Evolutionary conservation across 202 grass and related monocot genomes (phyloP).

Genomic region (Brachypodium distachyon): DNA sequence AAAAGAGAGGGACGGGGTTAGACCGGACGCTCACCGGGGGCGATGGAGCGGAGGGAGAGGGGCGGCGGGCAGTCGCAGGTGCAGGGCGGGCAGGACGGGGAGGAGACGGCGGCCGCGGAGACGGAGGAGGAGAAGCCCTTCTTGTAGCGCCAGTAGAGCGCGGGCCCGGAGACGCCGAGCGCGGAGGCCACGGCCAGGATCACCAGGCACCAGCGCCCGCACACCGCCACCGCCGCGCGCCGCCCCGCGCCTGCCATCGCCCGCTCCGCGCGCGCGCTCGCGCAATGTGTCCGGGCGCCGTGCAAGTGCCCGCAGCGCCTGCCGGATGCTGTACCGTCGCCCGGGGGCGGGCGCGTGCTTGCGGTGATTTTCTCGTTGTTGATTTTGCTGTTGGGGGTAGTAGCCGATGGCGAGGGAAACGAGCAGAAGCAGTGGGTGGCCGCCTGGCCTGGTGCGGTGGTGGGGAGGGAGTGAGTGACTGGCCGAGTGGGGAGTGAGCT

Average conservation of each 20-base stretch:
- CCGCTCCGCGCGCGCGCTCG: background rate
- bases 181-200: constrained; percentile 87
- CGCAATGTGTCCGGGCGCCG: background rate
- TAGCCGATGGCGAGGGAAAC: background rate
- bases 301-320: background rate
- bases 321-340: background rate
- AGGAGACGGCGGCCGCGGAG: background rate
- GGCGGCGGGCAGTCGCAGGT: constrained; percentile 85
- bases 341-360: background rate
- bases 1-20: too few species aligned
- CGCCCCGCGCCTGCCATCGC: constrained; percentile 28
- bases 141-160: constrained; percentile 93
- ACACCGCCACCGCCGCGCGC: constrained; percentile 41
- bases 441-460: background rate
- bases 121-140: constrained; percentile 44
- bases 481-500: constrained; percentile 23
- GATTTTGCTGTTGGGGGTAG: background rate
- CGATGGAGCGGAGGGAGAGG: constrained; percentile 64
- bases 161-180: constrained; percentile 87
- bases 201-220: constrained; percentile 71
- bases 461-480: background rate
- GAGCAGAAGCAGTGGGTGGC: background rate
- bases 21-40: constrained; percentile 45
- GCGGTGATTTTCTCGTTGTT: background rate
- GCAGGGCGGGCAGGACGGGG: constrained; percentile 51